Evolutionary conservation across 164 flowering plant genomes (phyloP), one percentile per base, ranked within the genome.

Genomic region (Magnolia sinica): DNA sequence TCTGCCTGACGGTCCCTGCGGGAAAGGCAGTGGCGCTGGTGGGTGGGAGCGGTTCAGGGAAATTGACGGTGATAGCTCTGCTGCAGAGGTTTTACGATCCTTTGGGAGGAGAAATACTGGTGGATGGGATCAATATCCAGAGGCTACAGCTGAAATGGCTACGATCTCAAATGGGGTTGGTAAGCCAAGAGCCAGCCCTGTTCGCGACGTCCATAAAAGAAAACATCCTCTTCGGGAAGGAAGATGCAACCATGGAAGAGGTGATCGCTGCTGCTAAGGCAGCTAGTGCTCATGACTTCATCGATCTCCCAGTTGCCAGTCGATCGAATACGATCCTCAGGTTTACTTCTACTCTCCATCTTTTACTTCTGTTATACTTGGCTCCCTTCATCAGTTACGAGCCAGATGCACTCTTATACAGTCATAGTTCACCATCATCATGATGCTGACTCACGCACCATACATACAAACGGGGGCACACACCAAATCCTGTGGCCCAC

Each of bases 261-360:
- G 86, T 95, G n/a, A 72, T 89, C 20, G 90, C 79, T 23, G 96
- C 96, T 73, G 90, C 93, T 4, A 90, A 87, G 83, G 93, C 94
- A 72, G 79, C 98, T 3, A 93, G 93, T 85, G 98, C 97, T 71
- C 97, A 95, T 78, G 81, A 85, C 78, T 95, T 95, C 86, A 95
- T 95, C n/a, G n/a, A n/a, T n/a, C 3, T 82, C 79, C 64, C 88
- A 85, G 71, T 63, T 92, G 72, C 97, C 98, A 23, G 24, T 23
- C 24, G 24, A 89, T 85, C 58, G 97, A 88, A 3, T 93, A 95
- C 77, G 95, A 95, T 16, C 93, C 98, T 19, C 93, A 90, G 91
- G 98, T 94, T 49, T 10, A 78, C 81, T 50, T 2, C 64, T 23
- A 50, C 20, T 74, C 23, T 23, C 24, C 24, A 23, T 23, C 24